Conservation (phyloP, 768 basidiomycete genomes). For the Symmetrospora coprosmae region DNA sequence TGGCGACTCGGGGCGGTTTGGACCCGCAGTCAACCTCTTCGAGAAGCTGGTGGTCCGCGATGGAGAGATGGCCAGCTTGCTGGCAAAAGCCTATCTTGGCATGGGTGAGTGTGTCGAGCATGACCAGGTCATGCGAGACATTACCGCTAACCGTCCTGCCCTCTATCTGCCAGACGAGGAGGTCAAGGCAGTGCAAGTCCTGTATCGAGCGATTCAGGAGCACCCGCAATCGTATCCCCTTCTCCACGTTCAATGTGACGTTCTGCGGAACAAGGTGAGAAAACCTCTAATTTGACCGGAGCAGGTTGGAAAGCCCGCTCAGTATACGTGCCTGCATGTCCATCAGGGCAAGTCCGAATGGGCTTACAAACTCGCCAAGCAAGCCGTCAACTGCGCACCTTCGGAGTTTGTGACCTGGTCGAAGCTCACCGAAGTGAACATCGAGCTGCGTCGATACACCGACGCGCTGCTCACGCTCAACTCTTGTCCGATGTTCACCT, state of each 20-base stretch:
- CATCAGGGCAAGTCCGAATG: constrained; percentile 54
- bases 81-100: constrained; percentile 82
- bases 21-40: constrained; percentile 80
- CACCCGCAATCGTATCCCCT: constrained; percentile 87
- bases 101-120: constrained; percentile 59
- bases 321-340: neutral
- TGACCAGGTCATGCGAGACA: neutral
- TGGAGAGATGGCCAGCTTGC: constrained; percentile 71
- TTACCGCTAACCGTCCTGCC: neutral
- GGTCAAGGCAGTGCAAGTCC: constrained; percentile 92
- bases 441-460: constrained; percentile 75
- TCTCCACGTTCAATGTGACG: constrained; percentile 86
- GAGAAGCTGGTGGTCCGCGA: constrained; percentile 75
- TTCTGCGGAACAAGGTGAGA: constrained; percentile 58
- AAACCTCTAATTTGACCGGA: too few relatives aligned
- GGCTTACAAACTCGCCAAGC: constrained; percentile 78
- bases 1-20: constrained; percentile 64
- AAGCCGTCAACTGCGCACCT: constrained; percentile 95
- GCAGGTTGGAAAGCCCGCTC: neutral
- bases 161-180: constrained; percentile 80
- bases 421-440: constrained; percentile 86
- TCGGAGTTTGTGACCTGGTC: constrained; percentile 99
- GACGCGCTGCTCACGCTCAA: constrained; percentile 39
- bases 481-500: constrained; percentile 88
- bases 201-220: constrained; percentile 63